Evolutionary conservation across 768 basidiomycete species (phyloP), one percentile per base, ranked within the genome.

Genomic region (Rhizopogon vesiculosus): DNA sequence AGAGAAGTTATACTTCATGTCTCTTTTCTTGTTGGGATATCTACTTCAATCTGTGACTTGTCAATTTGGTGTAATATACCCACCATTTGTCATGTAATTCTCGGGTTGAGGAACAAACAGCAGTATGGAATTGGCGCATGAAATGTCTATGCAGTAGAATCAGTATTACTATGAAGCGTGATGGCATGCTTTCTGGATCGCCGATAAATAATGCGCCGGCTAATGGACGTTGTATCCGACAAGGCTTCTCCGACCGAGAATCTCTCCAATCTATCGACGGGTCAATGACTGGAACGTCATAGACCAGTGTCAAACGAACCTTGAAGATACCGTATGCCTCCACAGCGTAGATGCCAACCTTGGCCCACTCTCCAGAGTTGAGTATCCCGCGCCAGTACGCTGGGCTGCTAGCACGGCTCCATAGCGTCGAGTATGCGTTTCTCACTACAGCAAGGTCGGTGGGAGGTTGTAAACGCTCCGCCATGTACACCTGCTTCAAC

Each of bases 291-390:
- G 42, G 16, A 42, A 28, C 38, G 52, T 43, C 42, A 15, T 40
- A 40, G 25, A 22, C 45, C 29, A 53, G 16, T 13, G 18, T 10
- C 15, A 33, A 13, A 28, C 82, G 35, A 58, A 87, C 89, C 78
- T 90, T 90, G 79, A 89, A 96, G 63, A 96, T 87, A 15, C 87
- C 86, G 67, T 94, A 96, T 33, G 91, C 93, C 73, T 96, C 91
- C 22, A 92, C 65, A 8, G 82, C 91, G 66, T 93, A 91, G 16
- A 92, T 69, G 9, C 84, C 84, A 25, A 92, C 76, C 62, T 79
- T 78, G 6, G 78, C 78, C 71, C 84, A 80, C 62, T 91, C 84
- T 7, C 91, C 91, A 46, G 75, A 84, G 62, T 74, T 69, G 13
- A 81, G 64, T 13, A 85, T 67, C 56, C 81, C 75, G 10, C 84